Base-by-base conservation (phyloP, 257 asterid species). In the Solanum chmielewskii region DNA sequence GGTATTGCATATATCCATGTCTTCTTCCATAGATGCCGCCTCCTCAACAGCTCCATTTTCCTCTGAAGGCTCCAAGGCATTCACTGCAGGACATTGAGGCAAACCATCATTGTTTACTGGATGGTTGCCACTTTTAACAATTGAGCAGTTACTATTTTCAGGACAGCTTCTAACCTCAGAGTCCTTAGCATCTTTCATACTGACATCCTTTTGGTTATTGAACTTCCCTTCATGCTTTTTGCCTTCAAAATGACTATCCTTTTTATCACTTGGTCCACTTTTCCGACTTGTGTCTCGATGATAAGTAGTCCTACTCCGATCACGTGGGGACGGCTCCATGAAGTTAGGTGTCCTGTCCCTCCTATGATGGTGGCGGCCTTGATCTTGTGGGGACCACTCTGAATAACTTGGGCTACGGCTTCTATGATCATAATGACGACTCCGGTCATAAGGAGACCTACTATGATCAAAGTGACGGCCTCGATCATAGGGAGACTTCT, bases 1-100 rank as follows among this genome's bases (percentile, higher is more conserved):
- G 42, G 99, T 97, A 88, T 96, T 90, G 90, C 99, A 96, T 59
- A 97, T 97, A 90, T 97, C 99, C 99, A 97, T 97, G 90, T 97
- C 99, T 89, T 96, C 99, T 90, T 97, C 99, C 99, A 97, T 97
- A 71, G 99, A 96, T 41, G 92, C 94, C 68, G 88, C 90, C 90
- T 94, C 99, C 90, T 93, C 98, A 49, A 87, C 75, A 89, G 86
- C 71, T 85, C 93, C 95, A 90, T 91, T 92, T 90, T 92, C 98
- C 90, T 90, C 92, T 87, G 90, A 89, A 88, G 90, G 87, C 86
- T 93, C 98, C 15, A 66, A 69, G 84, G 83, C 86, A 87, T 86
- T 89, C 80, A 75, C 89, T 23, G 84, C 88, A 86, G 93, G 90
- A 87, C 89, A 92, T 87, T 88, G 91, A 68, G 91, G 85, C 33